Evolutionary conservation across 2,329 filamentous ascomycete genomes (phyloP).

Genomic region (Aspergillus glaucus): DNA sequence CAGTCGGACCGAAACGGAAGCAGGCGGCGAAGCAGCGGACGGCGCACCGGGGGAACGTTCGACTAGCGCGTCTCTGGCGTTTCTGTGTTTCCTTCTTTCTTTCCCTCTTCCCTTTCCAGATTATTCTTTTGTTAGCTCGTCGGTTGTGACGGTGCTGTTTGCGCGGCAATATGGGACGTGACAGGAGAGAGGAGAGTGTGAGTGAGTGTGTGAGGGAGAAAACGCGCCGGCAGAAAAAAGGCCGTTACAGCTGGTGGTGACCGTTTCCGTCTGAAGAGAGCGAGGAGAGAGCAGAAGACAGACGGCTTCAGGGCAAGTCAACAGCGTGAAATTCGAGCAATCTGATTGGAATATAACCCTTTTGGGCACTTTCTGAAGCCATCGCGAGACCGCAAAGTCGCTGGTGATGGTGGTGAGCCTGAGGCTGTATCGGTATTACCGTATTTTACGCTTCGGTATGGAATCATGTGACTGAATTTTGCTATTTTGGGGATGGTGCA

Average conservation of each 20-base stretch:
- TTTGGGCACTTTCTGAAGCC: constrained; percentile 13
- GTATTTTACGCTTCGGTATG: constrained; percentile 3
- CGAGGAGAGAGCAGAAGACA: constrained; percentile 3
- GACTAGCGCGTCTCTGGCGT: neutral
- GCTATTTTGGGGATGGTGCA: too few relatives aligned
- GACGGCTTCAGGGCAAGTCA: neutral
- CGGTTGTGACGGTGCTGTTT: neutral
- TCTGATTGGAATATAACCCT: neutral
- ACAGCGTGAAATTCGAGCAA: constrained; percentile 4
- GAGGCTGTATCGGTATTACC: constrained; percentile 12
- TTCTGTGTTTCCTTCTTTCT: neutral
- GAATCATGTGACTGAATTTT: neutral
- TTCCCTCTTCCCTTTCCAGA: neutral
- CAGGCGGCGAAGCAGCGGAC: constrained; percentile 19
- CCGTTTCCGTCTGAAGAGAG: constrained; percentile 9
- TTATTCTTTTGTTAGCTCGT: neutral
- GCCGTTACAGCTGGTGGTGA: constrained; percentile 15
- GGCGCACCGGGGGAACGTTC: constrained; percentile 4
- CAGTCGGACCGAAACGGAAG: constrained; percentile 7
- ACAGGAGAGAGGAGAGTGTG: constrained; percentile 6
- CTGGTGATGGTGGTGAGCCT: constrained; percentile 6
- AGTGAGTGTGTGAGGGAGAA: constrained; percentile 6
- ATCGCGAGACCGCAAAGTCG: constrained; percentile 10
- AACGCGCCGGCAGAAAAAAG: constrained; percentile 11
- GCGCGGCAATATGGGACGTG: neutral